Conservation (phyloP, 108 stramenopile genomes). For the Epipyxis sp. region DNA sequence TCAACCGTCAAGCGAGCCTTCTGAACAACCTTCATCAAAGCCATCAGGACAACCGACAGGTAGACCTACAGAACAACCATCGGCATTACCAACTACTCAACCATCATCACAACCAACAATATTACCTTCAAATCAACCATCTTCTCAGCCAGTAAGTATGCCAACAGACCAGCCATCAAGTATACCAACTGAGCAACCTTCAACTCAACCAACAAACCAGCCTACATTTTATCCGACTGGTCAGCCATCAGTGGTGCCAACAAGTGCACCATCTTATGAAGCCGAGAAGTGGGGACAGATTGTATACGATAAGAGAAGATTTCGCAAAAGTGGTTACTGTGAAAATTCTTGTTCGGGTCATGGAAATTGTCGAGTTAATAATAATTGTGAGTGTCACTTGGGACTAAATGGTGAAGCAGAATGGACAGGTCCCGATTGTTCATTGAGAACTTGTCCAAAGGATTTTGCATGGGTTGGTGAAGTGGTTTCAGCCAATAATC, state of each 20-base stretch:
- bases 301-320: slow-evolving; percentile 24
- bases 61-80: not conserved
- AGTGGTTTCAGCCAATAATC: slow-evolving; percentile 21
- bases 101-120: not conserved
- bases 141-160: not conserved
- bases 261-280: slow-evolving; percentile 12
- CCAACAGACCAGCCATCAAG: slow-evolving; percentile 1
- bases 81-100: not conserved
- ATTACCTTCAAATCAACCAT: not conserved
- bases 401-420: slow-evolving; percentile 24
- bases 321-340: not conserved
- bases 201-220: slow-evolving; percentile 7
- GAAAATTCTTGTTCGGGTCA: slow-evolving; percentile 30
- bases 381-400: slow-evolving; percentile 15
- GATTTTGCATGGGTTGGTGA: slow-evolving; percentile 33
- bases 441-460: slow-evolving; percentile 35
- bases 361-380: slow-evolving; percentile 14
- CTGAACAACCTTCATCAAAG: not conserved
- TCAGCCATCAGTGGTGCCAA: slow-evolving; percentile 13
- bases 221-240: slow-evolving; percentile 12
- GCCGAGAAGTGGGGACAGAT: slow-evolving; percentile 25
- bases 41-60: not conserved
- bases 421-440: slow-evolving; percentile 33
- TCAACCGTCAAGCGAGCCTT: not conserved
- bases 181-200: not conserved